These are phyloP conservation scores for Sporobolomyces roseus DNA, from an alignment of 768 basidiomycete genomes.

Conservation along the genomic window DNA sequence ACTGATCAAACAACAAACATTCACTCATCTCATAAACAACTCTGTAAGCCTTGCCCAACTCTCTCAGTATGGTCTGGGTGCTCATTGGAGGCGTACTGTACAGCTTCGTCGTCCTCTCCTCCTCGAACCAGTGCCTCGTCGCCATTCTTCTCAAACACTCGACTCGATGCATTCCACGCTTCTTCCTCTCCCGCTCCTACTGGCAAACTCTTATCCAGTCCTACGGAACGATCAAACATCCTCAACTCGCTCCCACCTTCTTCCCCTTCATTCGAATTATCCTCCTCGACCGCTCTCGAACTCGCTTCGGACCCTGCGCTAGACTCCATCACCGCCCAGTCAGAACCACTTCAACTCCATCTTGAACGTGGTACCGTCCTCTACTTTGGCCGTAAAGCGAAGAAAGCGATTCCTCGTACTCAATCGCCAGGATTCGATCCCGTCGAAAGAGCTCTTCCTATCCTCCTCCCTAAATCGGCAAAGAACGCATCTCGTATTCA, in stretches of 20 bases:
- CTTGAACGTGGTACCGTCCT: slow-evolving; percentile 4
- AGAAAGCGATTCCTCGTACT: slow-evolving; percentile 20
- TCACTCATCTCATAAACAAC: no score
- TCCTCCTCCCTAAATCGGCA: slow-evolving; percentile 31
- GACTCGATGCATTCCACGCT: slow-evolving; percentile 23
- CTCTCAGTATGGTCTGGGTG: no score
- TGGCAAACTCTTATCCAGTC: neutral
- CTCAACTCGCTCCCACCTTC: slow-evolving; percentile 23
- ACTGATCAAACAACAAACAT: no score
- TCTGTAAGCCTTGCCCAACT: no score
- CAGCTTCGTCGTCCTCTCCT: slow-evolving; percentile 15
- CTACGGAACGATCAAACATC: neutral
- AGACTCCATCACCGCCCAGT: no score
- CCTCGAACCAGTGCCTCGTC: slow-evolving; percentile 11
- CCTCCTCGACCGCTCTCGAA: neutral
- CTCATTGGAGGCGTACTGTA: no score
- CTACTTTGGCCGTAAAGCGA: slow-evolving; percentile 40
- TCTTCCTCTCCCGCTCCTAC: slow-evolving; percentile 13
- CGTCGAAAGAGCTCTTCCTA: slow-evolving; percentile 8
- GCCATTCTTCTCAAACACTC: slow-evolving; percentile 18
- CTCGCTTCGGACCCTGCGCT: no score
- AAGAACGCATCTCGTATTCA: slow-evolving; percentile 40
- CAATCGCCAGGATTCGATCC: neutral
- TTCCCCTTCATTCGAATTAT: slow-evolving; percentile 9
- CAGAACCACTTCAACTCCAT: no score